phyloP scores from a whole-genome alignment of 345 rosid species.

The Euphorbia tirucalli region DNA sequence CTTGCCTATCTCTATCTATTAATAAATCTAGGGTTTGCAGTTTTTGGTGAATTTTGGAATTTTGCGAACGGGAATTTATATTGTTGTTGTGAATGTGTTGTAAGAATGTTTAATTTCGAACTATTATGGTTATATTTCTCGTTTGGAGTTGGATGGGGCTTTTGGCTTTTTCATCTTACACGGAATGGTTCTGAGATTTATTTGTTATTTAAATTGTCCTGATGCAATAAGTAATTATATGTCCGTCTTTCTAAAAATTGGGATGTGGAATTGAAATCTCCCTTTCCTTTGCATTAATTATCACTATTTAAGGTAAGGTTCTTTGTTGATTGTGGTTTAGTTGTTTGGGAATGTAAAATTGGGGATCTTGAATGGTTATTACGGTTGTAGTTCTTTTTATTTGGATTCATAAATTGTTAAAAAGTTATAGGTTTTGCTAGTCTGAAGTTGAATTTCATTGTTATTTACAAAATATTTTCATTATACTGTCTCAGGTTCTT shows the following conservation, averaged over 20 bases:
- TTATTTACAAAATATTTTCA: neutral
- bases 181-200: no score
- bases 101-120: neutral
- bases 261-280: neutral
- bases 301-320: no score
- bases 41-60: neutral
- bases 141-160: no score
- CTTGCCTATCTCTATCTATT: neutral
- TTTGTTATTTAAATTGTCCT: no score
- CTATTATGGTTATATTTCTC: neutral
- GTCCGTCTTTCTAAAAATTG: neutral
- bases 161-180: no score
- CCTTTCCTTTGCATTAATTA: neutral
- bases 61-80: neutral
- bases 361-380: neutral
- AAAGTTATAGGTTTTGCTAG: neutral
- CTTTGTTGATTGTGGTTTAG: no score
- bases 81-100: neutral
- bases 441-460: neutral
- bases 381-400: neutral
- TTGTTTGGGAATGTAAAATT: neutral
- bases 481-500: slow-evolving; percentile 48
- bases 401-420: no score
- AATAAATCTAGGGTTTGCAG: neutral
- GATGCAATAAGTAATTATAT: no score